Percentiles rank a stretch among this genome's conserved stretches.
These are phyloP conservation scores for Eucalyptus polybractea DNA, from an alignment of 345 rosid genomes.

Conservation along the genomic window DNA sequence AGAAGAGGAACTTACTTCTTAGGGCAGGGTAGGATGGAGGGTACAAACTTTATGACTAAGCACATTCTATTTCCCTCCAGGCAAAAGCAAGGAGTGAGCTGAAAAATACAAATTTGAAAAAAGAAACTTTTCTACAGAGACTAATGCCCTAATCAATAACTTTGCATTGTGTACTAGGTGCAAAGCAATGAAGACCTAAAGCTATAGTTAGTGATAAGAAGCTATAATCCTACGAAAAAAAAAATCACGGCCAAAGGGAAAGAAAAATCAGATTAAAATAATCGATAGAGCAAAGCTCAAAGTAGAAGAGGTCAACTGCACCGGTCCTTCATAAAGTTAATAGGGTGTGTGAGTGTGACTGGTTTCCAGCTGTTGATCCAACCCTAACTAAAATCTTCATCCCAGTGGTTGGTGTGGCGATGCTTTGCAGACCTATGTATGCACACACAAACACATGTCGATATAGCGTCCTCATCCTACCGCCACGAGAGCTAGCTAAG, in stretches of 20 bases:
- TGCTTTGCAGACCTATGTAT: not conserved
- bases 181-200: not conserved
- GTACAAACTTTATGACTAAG: not conserved
- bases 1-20: not conserved
- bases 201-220: not conserved
- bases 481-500: not conserved
- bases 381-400: not conserved
- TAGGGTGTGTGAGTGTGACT: not conserved
- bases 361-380: not conserved
- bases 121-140: not conserved
- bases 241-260: not conserved
- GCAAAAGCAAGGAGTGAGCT: not conserved
- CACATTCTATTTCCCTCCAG: not conserved
- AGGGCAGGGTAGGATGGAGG: not conserved
- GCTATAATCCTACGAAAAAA: not conserved
- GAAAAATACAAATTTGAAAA: not conserved
- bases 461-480: not conserved
- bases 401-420: not conserved
- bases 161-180: not conserved
- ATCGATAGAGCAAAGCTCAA: not conserved
- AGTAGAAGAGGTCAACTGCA: not conserved
- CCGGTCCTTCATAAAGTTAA: not conserved
- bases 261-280: not conserved
- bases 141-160: not conserved
- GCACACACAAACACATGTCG: not conserved